phyloP scores from a whole-genome alignment of 2,329 filamentous ascomycete species.

The Pseudogymnoascus sp. region DNA sequence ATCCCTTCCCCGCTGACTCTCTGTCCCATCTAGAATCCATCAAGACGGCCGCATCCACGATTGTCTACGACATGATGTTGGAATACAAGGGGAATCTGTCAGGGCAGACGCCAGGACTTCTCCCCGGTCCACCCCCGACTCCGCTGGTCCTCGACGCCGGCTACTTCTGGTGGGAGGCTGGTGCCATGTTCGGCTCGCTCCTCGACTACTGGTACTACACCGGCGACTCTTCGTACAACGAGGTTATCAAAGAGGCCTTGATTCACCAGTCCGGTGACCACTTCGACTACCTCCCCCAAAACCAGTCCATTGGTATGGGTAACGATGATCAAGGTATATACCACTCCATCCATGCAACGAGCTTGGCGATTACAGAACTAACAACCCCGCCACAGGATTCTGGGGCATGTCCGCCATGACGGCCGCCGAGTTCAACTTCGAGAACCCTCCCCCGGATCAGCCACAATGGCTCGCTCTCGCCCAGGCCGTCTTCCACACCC shows the following conservation, averaged over 20 bases:
- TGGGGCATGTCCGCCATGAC: conserved; percentile 66
- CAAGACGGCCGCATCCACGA: conserved; percentile 27
- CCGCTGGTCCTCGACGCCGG: background rate
- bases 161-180: conserved; percentile 60
- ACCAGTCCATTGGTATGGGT: conserved; percentile 53
- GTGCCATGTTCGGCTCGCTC: conserved; percentile 62
- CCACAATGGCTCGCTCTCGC: conserved; percentile 65
- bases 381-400: conserved; percentile 37
- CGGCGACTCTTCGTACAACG: conserved; percentile 54
- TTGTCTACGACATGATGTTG: conserved; percentile 43
- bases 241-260: conserved; percentile 53
- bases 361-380: background rate
- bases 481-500: conserved; percentile 73
- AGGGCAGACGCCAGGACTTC: conserved; percentile 43
- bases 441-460: conserved; percentile 43
- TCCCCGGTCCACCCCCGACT: conserved; percentile 31
- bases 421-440: conserved; percentile 60
- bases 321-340: conserved; percentile 58
- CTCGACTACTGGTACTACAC: conserved; percentile 81
- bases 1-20: background rate
- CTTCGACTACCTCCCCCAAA: conserved; percentile 69
- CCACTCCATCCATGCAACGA: background rate
- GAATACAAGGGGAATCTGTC: conserved; percentile 44
- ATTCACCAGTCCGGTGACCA: conserved; percentile 65
- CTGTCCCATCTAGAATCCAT: conserved; percentile 35